Evolutionary conservation across 2,329 filamentous ascomycete genomes (phyloP).

Genomic region (Proliferodiscus dingleyae): DNA sequence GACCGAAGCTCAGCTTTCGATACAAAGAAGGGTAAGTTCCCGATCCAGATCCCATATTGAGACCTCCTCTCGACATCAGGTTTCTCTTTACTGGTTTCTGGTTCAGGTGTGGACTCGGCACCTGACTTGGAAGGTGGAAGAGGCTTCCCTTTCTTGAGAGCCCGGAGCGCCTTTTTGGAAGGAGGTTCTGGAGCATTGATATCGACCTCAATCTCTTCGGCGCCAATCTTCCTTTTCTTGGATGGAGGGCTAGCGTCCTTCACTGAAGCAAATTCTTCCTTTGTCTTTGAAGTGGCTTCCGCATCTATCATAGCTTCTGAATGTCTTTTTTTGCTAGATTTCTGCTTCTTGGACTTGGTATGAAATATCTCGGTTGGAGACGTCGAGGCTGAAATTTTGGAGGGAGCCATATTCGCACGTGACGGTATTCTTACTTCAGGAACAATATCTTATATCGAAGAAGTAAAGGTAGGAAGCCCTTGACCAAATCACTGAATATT

Average conservation of each 20-base stretch:
- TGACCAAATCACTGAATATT: too few relatives aligned
- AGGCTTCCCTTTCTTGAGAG: constrained; percentile 77
- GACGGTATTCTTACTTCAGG: too few relatives aligned
- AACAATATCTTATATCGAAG: too few relatives aligned
- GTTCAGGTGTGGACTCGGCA: constrained; percentile 35
- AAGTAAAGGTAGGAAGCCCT: too few relatives aligned
- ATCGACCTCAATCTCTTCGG: constrained; percentile 81
- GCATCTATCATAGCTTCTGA: constrained; percentile 15
- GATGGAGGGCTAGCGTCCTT: constrained; percentile 17
- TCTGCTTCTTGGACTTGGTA: constrained; percentile 28
- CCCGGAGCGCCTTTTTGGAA: constrained; percentile 88
- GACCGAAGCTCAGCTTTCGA: constrained; percentile 69
- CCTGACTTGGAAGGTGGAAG: constrained; percentile 41
- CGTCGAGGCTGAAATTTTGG: not conserved
- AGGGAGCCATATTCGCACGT: not conserved
- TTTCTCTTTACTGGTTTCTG: constrained; percentile 37
- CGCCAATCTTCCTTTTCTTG: constrained; percentile 64
- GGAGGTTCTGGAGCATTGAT: constrained; percentile 84
- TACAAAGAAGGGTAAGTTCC: constrained; percentile 82
- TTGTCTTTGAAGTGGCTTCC: not conserved
- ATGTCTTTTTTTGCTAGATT: constrained; percentile 25
- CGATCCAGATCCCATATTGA: constrained; percentile 88
- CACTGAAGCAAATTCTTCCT: not conserved
- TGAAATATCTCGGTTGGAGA: not conserved
- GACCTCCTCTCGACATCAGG: constrained; percentile 56